Base-by-base conservation (phyloP, 1,284 basidiomycete genomes). In the Apiotrichum siamense region DNA sequence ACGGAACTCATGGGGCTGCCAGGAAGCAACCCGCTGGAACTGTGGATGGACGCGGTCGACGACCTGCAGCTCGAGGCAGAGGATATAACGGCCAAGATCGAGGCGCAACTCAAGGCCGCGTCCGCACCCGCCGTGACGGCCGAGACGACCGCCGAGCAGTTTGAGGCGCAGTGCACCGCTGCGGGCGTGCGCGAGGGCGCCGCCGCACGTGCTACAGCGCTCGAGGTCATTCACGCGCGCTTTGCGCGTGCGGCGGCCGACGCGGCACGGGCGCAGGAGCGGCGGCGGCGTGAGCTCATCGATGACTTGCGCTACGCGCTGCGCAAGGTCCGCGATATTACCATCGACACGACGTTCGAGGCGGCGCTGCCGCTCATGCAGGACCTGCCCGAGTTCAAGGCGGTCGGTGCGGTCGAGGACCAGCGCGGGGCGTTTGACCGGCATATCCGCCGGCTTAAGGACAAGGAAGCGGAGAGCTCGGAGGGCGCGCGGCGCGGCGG, bases 301-400 rank as follows among this genome's bases (percentile, higher is more conserved):
- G 94, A 99, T 67, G 96, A 98, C 65, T 78, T 98, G 31, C 86
- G 96, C 4, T 97, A 97, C 71, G 96, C 92, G 0, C 79, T 97
- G 57, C 92, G 89, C 75, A 93, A 94, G 66, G 77, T 94, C 5
- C 74, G 87, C 1, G 85, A 87, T 1, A 74, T 94, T 38, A 86
- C 91, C 57, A 65, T 90, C 37, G 83, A 77, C 23, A 70, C 83
- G 53, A 69, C 83, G 0, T 96, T 85, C 64, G 90, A 94, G 62
- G 82, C 86, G 84, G 81, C 81, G 47, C 69, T 88, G 11, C 82
- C 87, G 10, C 73, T 84, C 18, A 88, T 94, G 56, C 78, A 87
- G 67, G 77, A 88, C 39, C 77, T 94, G 32, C 79, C 84, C 1
- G 90, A 96, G 69, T 97, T 81, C 73, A 85, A 84, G 63, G 87